A percentile compares a stretch with the other conserved stretches of the same genome.
Evolutionary conservation across 805 yeast species (phyloP).

Genomic region (Lipomyces kockii): DNA sequence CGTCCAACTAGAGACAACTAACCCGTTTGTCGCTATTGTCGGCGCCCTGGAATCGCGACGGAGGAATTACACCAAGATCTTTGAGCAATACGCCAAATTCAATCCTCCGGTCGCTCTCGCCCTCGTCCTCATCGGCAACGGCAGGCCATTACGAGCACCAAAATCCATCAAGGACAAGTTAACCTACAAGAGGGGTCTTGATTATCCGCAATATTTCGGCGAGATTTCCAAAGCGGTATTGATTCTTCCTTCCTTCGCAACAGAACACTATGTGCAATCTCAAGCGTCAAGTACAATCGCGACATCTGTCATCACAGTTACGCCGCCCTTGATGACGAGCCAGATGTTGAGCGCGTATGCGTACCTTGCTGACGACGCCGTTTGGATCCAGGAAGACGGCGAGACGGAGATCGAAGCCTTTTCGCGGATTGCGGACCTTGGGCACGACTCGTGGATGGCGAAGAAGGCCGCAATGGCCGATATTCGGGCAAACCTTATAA

Average conservation of each 20-base stretch:
- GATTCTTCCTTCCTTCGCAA: conserved; percentile 32
- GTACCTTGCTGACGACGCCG: conserved; percentile 24
- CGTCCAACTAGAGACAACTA: too few species aligned
- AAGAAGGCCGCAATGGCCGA: conserved; percentile 13
- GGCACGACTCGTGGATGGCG: conserved; percentile 24
- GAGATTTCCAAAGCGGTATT: conserved; percentile 13
- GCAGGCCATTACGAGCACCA: too few species aligned
- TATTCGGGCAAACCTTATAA: conserved; percentile 16
- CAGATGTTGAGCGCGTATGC: conserved; percentile 27
- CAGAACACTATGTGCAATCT: conserved; percentile 13
- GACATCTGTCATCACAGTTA: conserved; percentile 24
- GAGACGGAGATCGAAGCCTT: conserved; percentile 33
- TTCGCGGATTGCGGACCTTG: conserved; percentile 17
- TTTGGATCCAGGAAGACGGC: conserved; percentile 27
- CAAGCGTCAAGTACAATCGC: conserved; percentile 35
- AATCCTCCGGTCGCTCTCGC: too few species aligned
- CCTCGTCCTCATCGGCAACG: too few species aligned
- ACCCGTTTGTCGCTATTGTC: too few species aligned
- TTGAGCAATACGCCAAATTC: too few species aligned
- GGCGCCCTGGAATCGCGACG: too few species aligned
- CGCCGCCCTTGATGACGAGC: conserved; percentile 26
- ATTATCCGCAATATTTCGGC: too few species aligned
- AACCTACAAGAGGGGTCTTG: too few species aligned
- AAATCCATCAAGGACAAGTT: too few species aligned
- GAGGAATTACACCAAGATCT: too few species aligned